Evolutionary conservation across 768 basidiomycete genomes (phyloP), one percentile per base, ranked within the genome.

Genomic region (Clavulina sp.): DNA sequence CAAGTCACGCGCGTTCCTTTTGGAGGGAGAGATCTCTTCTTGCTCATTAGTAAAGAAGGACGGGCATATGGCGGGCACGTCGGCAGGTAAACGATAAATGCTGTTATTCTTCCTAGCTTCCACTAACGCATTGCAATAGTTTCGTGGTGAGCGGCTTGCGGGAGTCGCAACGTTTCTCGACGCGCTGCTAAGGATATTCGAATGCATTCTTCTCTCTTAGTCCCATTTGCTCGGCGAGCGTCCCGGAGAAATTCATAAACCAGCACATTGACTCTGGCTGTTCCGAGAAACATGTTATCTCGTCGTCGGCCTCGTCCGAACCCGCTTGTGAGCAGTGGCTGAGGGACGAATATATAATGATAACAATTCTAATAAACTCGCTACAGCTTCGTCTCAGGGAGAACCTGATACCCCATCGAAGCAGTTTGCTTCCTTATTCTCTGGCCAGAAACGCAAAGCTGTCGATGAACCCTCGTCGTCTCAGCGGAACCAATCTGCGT

Each of bases 261-360:
- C 56, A 56, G 31, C 76, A 78, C 50, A 61, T 78, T 18, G 76
- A 78, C 57, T 69, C 64, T 34, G 61, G 61, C 38, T 76, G 76
- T 49, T 55, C 56, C n/a, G n/a, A n/a, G n/a, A n/a, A n/a, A 55
- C 63, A 40, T 53, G 59, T 51, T 38, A 52, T 5, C 48, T 60
- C 4, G 48, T 57, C 21, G 52, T 56, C 49, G 6, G 43, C 7
- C 41, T 28, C 26, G 30, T 5, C 13, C 19, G 33, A 7, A 33
- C 23, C 50, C 31, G 32, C 24, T 52, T 63, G 41, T 53, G 47
- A 3, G 55, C 38, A 19, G 36, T 32, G 51, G 55, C 56, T 32
- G 54, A 56, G 51, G 26, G 34, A 40, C 46, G 50, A 55, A 48
- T 29, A 54, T 5, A 48, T 32, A 28, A 57, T 21, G 21, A 47